Base-by-base conservation (phyloP, 345 rosid genomes). In the Melaleuca alternifolia region DNA sequence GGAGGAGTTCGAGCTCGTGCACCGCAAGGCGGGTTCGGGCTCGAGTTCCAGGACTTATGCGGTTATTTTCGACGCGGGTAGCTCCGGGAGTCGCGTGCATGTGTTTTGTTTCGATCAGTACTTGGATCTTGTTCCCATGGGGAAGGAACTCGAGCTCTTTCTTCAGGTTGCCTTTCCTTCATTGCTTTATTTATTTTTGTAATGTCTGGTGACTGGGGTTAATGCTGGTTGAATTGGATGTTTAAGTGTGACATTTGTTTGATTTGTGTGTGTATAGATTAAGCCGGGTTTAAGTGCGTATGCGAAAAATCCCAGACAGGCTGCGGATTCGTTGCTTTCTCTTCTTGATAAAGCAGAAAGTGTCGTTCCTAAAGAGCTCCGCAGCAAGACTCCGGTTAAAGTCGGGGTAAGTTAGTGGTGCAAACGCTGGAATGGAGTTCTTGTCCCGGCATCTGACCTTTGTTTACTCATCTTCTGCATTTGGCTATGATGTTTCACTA, bases 51-150 rank as follows among this genome's bases (percentile, higher is more conserved):
- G 85, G 93, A 94, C 87, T 53, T 97, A 90, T 51, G 98, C 99
- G 0, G 98, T 97, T 48, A 89, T 97, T 62, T 97, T 97, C 61
- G 98, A 97, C 48, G 99, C 99, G 10, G 99, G 99, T 2, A 97
- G 99, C 87, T 96, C 99, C 23, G 99, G 99, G 37, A 97, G 99
- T 87, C 92, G 99, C 50, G 99, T 97, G 20, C 99, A 97, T 84
- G 99, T 97, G 76, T 96, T 85, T 87, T 97, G 99, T 88, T 97
- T 97, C 48, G 98, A 97, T 92, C 93, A 87, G 56, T 93, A 96
- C 87, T 85, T 94, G 94, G 98, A 97, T 97, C 99, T 97, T 84
- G 90, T 97, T 84, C 98, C 97, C 50, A 93, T 97, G 14, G 99
- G 98, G 50, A 90, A 91, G 85, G 97, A 93, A 86, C 95, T 97